Base-by-base conservation (phyloP, 106 monocot genomes). In the Dendrobium officinale region DNA sequence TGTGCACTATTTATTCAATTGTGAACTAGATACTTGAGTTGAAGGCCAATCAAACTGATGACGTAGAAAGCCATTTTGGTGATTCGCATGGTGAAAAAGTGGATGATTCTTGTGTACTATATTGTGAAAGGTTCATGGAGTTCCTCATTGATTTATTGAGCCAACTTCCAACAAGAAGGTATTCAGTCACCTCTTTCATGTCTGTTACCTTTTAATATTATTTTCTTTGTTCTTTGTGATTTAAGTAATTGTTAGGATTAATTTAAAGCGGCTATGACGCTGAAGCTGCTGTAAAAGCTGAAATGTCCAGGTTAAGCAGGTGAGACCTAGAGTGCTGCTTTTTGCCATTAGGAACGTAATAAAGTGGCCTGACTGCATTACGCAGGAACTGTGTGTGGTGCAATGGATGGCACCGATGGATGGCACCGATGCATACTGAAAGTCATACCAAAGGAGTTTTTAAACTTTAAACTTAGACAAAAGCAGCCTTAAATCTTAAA, bases 71-170 rank as follows among this genome's bases (percentile, higher is more conserved):
- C 22, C 78, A 86, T 48, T 11, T 83, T n/a, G 78, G 26, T 18
- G 75, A 89, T 83, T 78, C 84, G 44, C 82, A 86, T 78, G 68
- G 44, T 82, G 84, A 82, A 79, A 85, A 85, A 85, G 79, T 99
- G 86, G 90, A 99, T 75, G 99, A 91, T 81, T 88, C 90, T 68
- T 87, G 87, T 84, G 86, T 95, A 33, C 79, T 99, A 79, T 99
- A 99, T 47, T 99, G 99, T 80, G 99, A 99, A 83, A 91, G 99
- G 54, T 99, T 95, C 84, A 91, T 91, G 87, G 99, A 99, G 75
- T 99, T 99, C 73, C 77, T 95, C 67, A 99, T 99, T 86, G 99
- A 99, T 90, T 70, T 95, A 72, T 82, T 99, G 87, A 99, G 99
- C 79, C 99, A 99, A 79, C 83, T 99, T 59, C 99, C 95, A 61